These are phyloP conservation scores for Xylaria digitata DNA, from an alignment of 2,329 filamentous ascomycete species.

Conservation along the genomic window DNA sequence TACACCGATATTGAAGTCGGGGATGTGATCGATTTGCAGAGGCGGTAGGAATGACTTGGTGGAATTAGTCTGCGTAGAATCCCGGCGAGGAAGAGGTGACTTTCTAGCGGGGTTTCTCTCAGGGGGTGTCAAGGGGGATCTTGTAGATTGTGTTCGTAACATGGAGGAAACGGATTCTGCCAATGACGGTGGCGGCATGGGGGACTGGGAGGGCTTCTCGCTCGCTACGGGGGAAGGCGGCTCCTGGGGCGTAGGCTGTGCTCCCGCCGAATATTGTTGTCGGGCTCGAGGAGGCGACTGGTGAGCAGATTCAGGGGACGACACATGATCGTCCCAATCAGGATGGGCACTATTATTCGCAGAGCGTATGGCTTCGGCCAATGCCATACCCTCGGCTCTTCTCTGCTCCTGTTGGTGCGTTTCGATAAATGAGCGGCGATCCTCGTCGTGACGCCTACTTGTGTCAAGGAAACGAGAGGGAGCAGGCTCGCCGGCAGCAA, in stretches of 20 bases:
- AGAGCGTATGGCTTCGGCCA: conserved; percentile 62
- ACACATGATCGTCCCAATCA: conserved; percentile 49
- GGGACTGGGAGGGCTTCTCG: conserved; percentile 41
- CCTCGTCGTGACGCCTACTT: conserved; percentile 60
- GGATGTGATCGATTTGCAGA: conserved; percentile 29
- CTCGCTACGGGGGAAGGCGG: conserved; percentile 40
- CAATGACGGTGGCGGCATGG: conserved; percentile 41
- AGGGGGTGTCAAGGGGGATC: conserved; percentile 42
- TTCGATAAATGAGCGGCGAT: conserved; percentile 68
- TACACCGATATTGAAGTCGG: conserved; percentile 41
- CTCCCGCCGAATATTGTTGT: conserved; percentile 24
- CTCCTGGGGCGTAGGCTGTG: conserved; percentile 39
- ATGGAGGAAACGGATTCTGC: conserved; percentile 45
- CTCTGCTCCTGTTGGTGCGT: conserved; percentile 70
- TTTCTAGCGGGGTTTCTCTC: conserved; percentile 37
- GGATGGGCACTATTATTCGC: conserved; percentile 49
- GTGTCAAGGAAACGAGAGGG: conserved; percentile 52
- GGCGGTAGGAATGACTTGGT: conserved; percentile 37
- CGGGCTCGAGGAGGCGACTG: conserved; percentile 38
- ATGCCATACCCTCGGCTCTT: conserved; percentile 68
- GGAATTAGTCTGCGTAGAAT: conserved; percentile 27
- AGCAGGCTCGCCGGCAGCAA: conserved; percentile 50
- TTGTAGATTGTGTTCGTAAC: conserved; percentile 46
- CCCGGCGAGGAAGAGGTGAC: conserved; percentile 34
- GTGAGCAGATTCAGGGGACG: conserved; percentile 47